Evolutionary conservation across 176 grass and related monocot genomes (phyloP), one percentile per base, ranked within the genome.

Genomic region (Phragmites australis): DNA sequence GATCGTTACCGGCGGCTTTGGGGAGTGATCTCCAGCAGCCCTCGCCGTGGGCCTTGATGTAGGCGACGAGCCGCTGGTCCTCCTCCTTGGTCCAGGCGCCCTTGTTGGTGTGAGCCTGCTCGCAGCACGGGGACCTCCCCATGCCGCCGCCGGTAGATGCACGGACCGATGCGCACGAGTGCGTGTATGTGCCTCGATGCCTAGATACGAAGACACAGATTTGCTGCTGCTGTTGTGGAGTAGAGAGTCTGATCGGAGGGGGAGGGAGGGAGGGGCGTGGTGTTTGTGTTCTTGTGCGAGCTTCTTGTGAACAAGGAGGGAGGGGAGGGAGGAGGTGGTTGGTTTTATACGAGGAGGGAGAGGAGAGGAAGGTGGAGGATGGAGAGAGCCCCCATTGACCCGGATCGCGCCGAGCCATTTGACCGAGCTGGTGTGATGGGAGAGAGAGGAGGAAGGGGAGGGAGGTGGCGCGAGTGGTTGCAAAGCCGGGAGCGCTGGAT

Each of bases 61-160:
- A 92, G 44, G 89, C 71, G 47, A 97, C 77, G 49, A 97, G 92
- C n/a, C 92, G 76, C 78, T 94, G 91, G 77, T 97, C 94, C 83
- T 97, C 94, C 84, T 97, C 94, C 86, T 94, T 97, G 0, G 94
- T 94, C 94, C 94, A 97, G 73, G 94, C 94, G 65, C 94, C 94
- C 86, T 94, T 97, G 89, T 97, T 97, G 5, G 89, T 94, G 81
- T 94, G 94, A 70, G 94, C 94, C 88, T 94, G 93, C 89, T 97
- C 94, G 85, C 94, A 97, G 69, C 94, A 97, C 18, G 94, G 91
- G 41, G 94, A 97, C 89, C 94, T 92, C 48, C 94, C 94, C 94
- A 97, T 97, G 85, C 69, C 32, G 21, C 7, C 40, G n/a, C n/a
- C 5, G 34, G 34, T 37, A 37, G 34, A 37, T 37, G 5, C n/a